Conservation (phyloP, 169 alveolate genomes). For the Babesia gibsoni region DNA sequence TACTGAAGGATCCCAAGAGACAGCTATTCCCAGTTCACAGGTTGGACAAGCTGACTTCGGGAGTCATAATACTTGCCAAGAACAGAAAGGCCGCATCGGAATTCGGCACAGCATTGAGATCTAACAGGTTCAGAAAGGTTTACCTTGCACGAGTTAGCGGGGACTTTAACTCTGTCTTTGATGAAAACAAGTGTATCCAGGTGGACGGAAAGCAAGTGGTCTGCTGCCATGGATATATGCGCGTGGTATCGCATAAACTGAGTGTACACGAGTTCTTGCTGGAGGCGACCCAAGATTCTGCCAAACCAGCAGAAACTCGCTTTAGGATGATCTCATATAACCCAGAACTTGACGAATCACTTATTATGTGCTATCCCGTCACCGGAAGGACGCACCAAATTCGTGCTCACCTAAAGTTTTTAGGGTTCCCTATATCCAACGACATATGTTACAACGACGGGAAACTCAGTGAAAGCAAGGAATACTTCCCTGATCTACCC, state of each 20-base stretch:
- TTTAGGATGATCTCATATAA: slow-evolving; percentile 81
- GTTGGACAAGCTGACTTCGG: slow-evolving; percentile 75
- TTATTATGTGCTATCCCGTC: slow-evolving; percentile 88
- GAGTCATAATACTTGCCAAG: slow-evolving; percentile 71
- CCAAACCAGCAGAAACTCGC: slow-evolving; percentile 68
- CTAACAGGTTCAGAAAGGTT: slow-evolving; percentile 59
- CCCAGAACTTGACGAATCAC: slow-evolving; percentile 79
- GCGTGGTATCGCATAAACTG: slow-evolving; percentile 21
- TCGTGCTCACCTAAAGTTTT: slow-evolving; percentile 89
- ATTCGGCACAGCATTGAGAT: slow-evolving; percentile 57
- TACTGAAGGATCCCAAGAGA: neutral
- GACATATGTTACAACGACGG: slow-evolving; percentile 66
- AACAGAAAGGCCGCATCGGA: slow-evolving; percentile 62
- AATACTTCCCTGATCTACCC: slow-evolving; percentile 53
- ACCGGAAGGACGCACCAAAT: slow-evolving; percentile 98
- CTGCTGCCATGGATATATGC: slow-evolving; percentile 41
- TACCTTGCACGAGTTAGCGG: slow-evolving; percentile 74
- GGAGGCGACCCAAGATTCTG: slow-evolving; percentile 1
- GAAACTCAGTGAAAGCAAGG: slow-evolving; percentile 43
- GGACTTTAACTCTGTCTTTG: slow-evolving; percentile 55
- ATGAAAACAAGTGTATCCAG: slow-evolving; percentile 4
- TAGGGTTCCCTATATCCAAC: slow-evolving; percentile 90
- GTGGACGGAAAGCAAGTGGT: slow-evolving; percentile 9
- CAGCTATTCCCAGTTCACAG: slow-evolving; percentile 67
- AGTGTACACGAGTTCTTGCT: slow-evolving; percentile 33